phyloP scores from a whole-genome alignment of 1,284 basidiomycete species.

The Ustilago hordei region DNA sequence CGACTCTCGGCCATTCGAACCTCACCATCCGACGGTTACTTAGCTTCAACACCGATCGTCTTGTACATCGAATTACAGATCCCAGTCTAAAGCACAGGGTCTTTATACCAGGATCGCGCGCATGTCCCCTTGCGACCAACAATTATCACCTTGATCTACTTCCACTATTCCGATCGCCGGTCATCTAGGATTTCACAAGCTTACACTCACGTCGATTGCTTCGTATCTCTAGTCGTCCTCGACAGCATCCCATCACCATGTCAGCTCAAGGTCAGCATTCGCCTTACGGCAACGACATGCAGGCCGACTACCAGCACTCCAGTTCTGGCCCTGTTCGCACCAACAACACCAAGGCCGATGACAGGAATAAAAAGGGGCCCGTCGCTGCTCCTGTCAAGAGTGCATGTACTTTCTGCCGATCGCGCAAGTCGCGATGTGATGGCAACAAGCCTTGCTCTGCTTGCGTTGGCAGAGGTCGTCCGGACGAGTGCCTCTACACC shows the following conservation, averaged over 20 bases:
- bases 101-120: neutral
- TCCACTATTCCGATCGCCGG: no score
- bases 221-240: neutral
- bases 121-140: neutral
- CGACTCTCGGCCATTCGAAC: neutral
- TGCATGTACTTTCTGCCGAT: conserved; percentile 59
- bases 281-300: conserved; percentile 19
- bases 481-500: conserved; percentile 63
- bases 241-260: conserved; percentile 11
- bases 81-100: neutral
- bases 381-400: conserved; percentile 60
- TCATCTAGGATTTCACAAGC: no score
- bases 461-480: conserved; percentile 52
- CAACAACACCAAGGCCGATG: conserved; percentile 36
- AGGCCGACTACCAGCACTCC: conserved; percentile 15
- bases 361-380: conserved; percentile 45
- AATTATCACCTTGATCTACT: no score
- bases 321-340: conserved; percentile 38
- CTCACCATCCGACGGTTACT: neutral
- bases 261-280: conserved; percentile 24
- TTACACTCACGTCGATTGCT: neutral
- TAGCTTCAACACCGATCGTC: neutral
- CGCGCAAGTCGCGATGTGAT: conserved; percentile 63
- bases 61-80: neutral
- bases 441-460: conserved; percentile 63